Percentiles rank a stretch among this genome's conserved stretches.
These are phyloP conservation scores for Epicoccum nigrum DNA, from an alignment of 2,329 filamentous ascomycete species.

Conservation along the genomic window DNA sequence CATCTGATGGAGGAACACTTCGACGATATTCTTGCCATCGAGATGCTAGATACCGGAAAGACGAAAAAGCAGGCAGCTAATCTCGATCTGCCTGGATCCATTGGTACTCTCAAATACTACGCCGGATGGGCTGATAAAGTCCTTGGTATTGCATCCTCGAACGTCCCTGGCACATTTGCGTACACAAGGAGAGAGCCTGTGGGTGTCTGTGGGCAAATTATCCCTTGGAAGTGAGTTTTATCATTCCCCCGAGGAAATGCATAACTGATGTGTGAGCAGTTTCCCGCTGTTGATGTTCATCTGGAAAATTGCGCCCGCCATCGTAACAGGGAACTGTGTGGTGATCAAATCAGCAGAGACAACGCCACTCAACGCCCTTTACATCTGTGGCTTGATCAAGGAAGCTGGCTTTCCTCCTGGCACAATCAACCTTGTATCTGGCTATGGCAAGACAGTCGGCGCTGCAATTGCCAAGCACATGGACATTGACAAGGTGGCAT, in stretches of 20 bases:
- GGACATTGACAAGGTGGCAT: conserved; percentile 49
- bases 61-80: conserved; percentile 39
- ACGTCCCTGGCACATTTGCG: conserved; percentile 71
- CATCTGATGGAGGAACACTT: conserved; percentile 16
- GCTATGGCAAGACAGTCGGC: conserved; percentile 58
- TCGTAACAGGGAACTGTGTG: conserved; percentile 15
- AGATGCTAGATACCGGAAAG: conserved; percentile 15
- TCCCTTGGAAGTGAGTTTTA: conserved; percentile 57
- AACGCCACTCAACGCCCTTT: conserved; percentile 29
- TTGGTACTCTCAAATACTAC: conserved; percentile 71
- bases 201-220: conserved; percentile 78
- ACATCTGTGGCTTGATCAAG: conserved; percentile 34
- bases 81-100: conserved; percentile 66
- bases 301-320: conserved; percentile 34
- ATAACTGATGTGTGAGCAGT: neutral
- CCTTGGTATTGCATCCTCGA: conserved; percentile 75
- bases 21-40: conserved; percentile 14
- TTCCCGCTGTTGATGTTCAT: conserved; percentile 43
- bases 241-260: too few relatives aligned
- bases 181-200: conserved; percentile 79
- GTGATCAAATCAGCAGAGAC: conserved; percentile 36
- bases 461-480: conserved; percentile 48
- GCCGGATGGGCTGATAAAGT: conserved; percentile 82
- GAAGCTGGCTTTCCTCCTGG: conserved; percentile 61
- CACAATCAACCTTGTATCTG: conserved; percentile 64